Evolutionary conservation across 192 early-diverging fungal species (phyloP), one percentile per base, ranked within the genome.

Genomic region (Coemansia furcata): DNA sequence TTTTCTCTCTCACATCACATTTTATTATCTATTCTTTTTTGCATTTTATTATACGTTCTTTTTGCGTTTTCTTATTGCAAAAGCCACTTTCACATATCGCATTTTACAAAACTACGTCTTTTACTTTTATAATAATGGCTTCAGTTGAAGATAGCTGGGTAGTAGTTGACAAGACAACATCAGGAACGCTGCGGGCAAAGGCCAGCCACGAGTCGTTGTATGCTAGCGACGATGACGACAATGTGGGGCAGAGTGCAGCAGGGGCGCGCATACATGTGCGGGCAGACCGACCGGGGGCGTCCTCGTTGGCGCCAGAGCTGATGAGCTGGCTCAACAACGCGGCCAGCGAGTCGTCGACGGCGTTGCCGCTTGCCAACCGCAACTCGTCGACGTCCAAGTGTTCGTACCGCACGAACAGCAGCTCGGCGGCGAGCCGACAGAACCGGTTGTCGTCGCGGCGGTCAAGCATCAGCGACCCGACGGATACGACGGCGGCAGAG

Each of bases 91-190:
- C 47, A 35, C 15, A 55, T 15, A 15, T 26, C 50, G 29, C 29
- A 54, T 54, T 29, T 32, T 54, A 32, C 11, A 17, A 29, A 30
- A 54, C 26, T 12, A 15, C 12, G 1, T 17, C 15, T 42, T 21
- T 52, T 26, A 26, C 46, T 23, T 21, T 38, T 35, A 6, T 35
- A 52, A 6, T 54, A 66, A 23, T 37, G 30, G 36, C 33, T 3
- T 50, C 54, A 15, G 73, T 69, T 59, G 78, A 81, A 60, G 79
- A 82, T 37, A 76, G 79, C 79, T 82, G 79, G 79, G 70, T 82
- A n/a, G 79, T 82, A 8, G 79, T 82, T 4, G 79, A 82, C 68
- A 82, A 82, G 79, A 73, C 79, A 3, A 60, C 79, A 4, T 64
- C 55, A 35, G 74, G 79, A 5, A 63, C 67, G 36, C 39, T 82